Conservation (phyloP, 2,329 filamentous ascomycete genomes). For the Akanthomyces uredinophilus region DNA sequence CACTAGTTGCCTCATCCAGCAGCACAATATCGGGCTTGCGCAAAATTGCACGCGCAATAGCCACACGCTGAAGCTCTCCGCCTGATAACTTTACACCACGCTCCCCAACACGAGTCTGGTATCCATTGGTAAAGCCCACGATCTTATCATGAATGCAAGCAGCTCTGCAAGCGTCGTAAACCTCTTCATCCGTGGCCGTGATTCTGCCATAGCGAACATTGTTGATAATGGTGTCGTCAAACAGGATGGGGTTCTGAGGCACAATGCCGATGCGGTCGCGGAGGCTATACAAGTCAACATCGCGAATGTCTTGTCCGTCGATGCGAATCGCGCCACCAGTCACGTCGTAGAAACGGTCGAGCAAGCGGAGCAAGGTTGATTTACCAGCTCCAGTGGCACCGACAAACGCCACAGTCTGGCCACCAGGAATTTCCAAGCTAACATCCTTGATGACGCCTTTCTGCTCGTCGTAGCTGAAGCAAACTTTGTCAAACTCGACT, state of each 20-base stretch:
- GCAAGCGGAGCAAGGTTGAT: constrained; percentile 53
- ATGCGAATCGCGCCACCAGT: constrained; percentile 47
- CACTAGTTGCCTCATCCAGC: constrained; percentile 74
- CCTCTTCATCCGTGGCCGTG: constrained; percentile 49
- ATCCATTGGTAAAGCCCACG: constrained; percentile 38
- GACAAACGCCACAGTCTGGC: constrained; percentile 55
- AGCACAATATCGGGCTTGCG: constrained; percentile 71
- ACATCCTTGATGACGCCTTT: constrained; percentile 53
- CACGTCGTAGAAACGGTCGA: constrained; percentile 56
- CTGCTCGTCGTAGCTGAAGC: constrained; percentile 56
- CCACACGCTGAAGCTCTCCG: constrained; percentile 61
- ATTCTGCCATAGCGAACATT: constrained; percentile 54
- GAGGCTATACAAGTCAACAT: constrained; percentile 45
- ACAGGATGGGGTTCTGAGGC: constrained; percentile 50
- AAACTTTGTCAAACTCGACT: constrained; percentile 50
- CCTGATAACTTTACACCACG: constrained; percentile 53
- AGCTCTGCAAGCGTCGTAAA: constrained; percentile 48
- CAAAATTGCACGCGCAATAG: constrained; percentile 66
- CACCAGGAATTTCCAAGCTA: constrained; percentile 44
- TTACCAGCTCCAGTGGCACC: constrained; percentile 57
- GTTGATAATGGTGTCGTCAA: constrained; percentile 55
- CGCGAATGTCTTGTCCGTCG: constrained; percentile 52
- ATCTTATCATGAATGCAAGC: constrained; percentile 57
- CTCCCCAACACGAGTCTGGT: constrained; percentile 15
- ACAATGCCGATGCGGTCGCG: constrained; percentile 52